These are phyloP conservation scores for Metschnikowia shivogae DNA, from an alignment of 805 yeast genomes.

Conservation along the genomic window DNA sequence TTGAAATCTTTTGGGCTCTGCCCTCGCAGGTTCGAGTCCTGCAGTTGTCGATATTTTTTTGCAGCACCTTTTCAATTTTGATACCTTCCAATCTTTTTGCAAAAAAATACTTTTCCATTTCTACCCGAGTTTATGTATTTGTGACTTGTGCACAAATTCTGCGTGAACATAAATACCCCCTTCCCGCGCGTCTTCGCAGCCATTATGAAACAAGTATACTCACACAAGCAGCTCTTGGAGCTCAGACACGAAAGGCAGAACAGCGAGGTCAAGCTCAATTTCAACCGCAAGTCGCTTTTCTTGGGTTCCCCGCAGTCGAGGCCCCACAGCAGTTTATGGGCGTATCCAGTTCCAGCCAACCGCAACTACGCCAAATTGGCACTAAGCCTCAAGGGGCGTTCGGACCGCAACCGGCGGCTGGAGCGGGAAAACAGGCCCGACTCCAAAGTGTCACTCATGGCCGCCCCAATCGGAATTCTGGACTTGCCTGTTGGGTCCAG, in stretches of 20 bases:
- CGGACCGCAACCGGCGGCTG: slow-evolving; percentile 1
- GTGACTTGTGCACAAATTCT: neutral
- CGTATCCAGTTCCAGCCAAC: slow-evolving; percentile 3
- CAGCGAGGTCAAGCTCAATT: slow-evolving; percentile 1
- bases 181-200: slow-evolving; percentile 3
- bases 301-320: neutral
- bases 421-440: neutral
- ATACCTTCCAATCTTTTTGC: neutral
- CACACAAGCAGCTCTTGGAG: slow-evolving; percentile 6
- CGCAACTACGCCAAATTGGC: slow-evolving; percentile 4
- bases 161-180: neutral
- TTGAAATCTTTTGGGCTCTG: slow-evolving; percentile 26
- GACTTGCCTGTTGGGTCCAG: slow-evolving; percentile 15
- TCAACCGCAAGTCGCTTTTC: neutral
- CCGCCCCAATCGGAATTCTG: slow-evolving; percentile 1
- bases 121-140: neutral
- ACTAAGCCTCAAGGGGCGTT: neutral
- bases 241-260: slow-evolving; percentile 16
- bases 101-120: no score
- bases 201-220: slow-evolving; percentile 11
- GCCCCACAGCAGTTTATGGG: slow-evolving; percentile 1
- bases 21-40: slow-evolving; percentile 25
- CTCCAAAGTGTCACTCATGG: neutral
- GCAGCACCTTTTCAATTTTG: no score
- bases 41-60: slow-evolving; percentile 20